Base-by-base conservation (phyloP, 2,329 filamentous ascomycete species). In the Trichoderma cornu-damae region DNA sequence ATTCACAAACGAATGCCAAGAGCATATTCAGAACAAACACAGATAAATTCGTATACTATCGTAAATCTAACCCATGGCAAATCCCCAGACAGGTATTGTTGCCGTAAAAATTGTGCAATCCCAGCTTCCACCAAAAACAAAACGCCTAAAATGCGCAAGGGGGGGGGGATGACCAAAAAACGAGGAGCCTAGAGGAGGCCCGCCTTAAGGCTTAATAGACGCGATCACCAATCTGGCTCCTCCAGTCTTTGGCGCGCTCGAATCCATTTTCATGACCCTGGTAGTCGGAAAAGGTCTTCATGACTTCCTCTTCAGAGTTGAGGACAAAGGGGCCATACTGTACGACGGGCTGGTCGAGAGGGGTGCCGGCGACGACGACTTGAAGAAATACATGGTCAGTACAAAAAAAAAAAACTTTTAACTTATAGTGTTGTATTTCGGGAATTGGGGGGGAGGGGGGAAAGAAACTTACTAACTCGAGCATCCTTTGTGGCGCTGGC, bases 271-370 rank as follows among this genome's bases (percentile, higher is more conserved):
- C 77, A 61, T 83, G 78, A 12, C 78, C 84, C 73, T 89, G 86
- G 67, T 84, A 94, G 70, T 94, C 89, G 65, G 83, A 74, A 71
- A 94, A 79, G 1, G 89, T 88, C 75, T 93, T 80, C 66, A 88
- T 85, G 3, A 93, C 86, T 63, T 88, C 84, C 53, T 88, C 84
- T 68, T 87, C 77, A 40, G 80, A 83, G 60, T 76, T 90, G 59
- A 91, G 73, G n/a, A 94, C 90, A 68, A 94, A 94, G 1, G 90
- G 89, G 0, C 89, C 90, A 65, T 93, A 92, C 75, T 94, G 89
- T 32, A 93, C 85, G 34, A 94, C 81, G 38, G 85, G 81, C 73
- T 94, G 89, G 65, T 93, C 86, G 1, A 93, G 77, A 2, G 91
- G 90, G 63, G 88, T 81, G 9, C 91, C 90, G 0, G 90, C 89